These are phyloP conservation scores for Curvularia spicifera DNA, from an alignment of 2,329 filamentous ascomycete species.

Conservation along the genomic window DNA sequence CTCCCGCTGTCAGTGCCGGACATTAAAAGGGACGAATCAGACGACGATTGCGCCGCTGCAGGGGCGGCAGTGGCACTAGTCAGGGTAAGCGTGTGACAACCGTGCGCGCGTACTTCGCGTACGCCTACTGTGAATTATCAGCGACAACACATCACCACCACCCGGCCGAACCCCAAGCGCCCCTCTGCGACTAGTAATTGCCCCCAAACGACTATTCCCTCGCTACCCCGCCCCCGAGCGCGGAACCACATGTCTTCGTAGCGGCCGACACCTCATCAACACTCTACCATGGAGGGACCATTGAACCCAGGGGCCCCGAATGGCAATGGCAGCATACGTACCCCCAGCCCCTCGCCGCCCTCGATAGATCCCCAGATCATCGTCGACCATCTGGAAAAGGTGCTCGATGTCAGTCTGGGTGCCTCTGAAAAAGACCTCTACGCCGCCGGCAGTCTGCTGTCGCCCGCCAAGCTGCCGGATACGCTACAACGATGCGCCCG, in stretches of 20 bases:
- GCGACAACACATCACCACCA: slow-evolving; percentile 32
- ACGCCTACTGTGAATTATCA: slow-evolving; percentile 21
- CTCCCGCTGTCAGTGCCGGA: slow-evolving; percentile 8
- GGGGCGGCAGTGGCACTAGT: slow-evolving; percentile 20
- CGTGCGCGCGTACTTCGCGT: slow-evolving; percentile 26
- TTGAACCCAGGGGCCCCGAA: slow-evolving; percentile 50
- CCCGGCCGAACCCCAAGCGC: slow-evolving; percentile 18
- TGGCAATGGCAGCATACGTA: slow-evolving; percentile 41
- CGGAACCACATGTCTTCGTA: slow-evolving; percentile 43
- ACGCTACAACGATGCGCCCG: slow-evolving; percentile 86
- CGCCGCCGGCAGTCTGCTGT: slow-evolving; percentile 80
- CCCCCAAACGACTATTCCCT: slow-evolving; percentile 10
- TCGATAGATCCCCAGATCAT: slow-evolving; percentile 56
- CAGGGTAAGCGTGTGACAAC: slow-evolving; percentile 20
- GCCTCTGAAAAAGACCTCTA: slow-evolving; percentile 76
- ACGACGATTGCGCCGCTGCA: slow-evolving; percentile 11
- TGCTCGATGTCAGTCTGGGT: slow-evolving; percentile 57
- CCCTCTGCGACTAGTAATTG: slow-evolving; percentile 13
- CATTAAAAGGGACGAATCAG: slow-evolving; percentile 27
- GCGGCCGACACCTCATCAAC: slow-evolving; percentile 32
- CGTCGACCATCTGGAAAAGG: slow-evolving; percentile 56
- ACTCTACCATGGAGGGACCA: slow-evolving; percentile 51
- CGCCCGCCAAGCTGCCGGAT: slow-evolving; percentile 72
- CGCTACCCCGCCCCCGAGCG: slow-evolving; percentile 21
- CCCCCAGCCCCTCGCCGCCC: slow-evolving; percentile 47